Percentiles rank a stretch among this genome's conserved stretches.
phyloP scores from a whole-genome alignment of 805 yeast species.

The Metschnikowia shivogae region DNA sequence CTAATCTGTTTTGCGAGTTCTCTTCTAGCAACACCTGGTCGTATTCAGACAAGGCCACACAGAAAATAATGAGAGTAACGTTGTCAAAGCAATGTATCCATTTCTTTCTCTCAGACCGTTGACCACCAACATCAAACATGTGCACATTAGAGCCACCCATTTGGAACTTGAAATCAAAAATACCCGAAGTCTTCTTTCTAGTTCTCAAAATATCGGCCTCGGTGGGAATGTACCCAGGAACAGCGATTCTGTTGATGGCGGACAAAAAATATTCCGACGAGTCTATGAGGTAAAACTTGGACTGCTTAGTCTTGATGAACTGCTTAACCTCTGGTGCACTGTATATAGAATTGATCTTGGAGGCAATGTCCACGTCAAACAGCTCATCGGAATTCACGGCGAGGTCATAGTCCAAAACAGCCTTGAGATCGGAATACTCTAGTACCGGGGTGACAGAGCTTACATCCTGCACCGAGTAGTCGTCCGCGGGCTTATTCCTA shows the following conservation, averaged over 20 bases:
- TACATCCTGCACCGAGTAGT: slow-evolving; percentile 6
- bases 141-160: slow-evolving; percentile 55
- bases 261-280: slow-evolving; percentile 77
- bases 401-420: slow-evolving; percentile 43
- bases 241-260: slow-evolving; percentile 57
- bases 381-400: slow-evolving; percentile 50
- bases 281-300: slow-evolving; percentile 78
- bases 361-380: slow-evolving; percentile 49
- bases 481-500: slow-evolving; percentile 9
- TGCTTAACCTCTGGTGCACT: slow-evolving; percentile 52
- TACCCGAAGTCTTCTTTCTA: slow-evolving; percentile 89
- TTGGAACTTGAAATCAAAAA: slow-evolving; percentile 74
- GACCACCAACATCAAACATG: slow-evolving; percentile 87
- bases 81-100: slow-evolving; percentile 98
- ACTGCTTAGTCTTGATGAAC: slow-evolving; percentile 55
- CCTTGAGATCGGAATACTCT: slow-evolving; percentile 38
- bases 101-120: slow-evolving; percentile 89
- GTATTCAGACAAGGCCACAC: slow-evolving; percentile 88
- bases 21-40: slow-evolving; percentile 73
- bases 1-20: slow-evolving; percentile 25
- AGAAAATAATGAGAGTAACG: slow-evolving; percentile 82
- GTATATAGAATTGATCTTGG: slow-evolving; percentile 51
- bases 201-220: slow-evolving; percentile 79
- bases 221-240: slow-evolving; percentile 61
- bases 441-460: slow-evolving; percentile 19